Evolutionary conservation across 2,329 filamentous ascomycete species (phyloP).

Genomic region (Verticillium longisporum): DNA sequence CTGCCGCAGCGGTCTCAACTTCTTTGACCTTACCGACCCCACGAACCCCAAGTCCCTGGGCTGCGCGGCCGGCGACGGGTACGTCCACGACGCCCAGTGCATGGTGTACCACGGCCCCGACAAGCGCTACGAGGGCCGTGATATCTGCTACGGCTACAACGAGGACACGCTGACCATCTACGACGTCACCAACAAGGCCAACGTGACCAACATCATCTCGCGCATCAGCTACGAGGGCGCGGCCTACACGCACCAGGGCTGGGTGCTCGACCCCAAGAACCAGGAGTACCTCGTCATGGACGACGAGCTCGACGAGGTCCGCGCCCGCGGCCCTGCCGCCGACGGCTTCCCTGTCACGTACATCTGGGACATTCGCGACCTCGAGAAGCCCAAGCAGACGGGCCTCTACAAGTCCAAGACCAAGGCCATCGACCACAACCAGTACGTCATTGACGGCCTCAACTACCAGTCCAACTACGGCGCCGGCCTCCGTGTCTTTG

Average conservation of each 20-base stretch:
- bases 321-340: conserved; percentile 27
- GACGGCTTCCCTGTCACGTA: conserved; percentile 41
- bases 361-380: conserved; percentile 40
- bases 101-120: conserved; percentile 47
- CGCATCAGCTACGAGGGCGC: conserved; percentile 49
- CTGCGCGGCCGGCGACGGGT: conserved; percentile 47
- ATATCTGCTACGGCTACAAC: conserved; percentile 53
- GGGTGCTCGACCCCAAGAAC: conserved; percentile 37
- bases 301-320: conserved; percentile 45
- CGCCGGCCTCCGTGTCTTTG: conserved; percentile 35
- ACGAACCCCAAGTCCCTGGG: conserved; percentile 45
- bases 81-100: conserved; percentile 55
- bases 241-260: conserved; percentile 48
- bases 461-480: conserved; percentile 45
- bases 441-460: conserved; percentile 36
- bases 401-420: conserved; percentile 34
- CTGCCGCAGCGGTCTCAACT: conserved; percentile 46
- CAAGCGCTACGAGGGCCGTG: conserved; percentile 34
- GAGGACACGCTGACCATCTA: conserved; percentile 46
- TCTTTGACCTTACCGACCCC: conserved; percentile 50
- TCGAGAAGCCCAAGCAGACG: conserved; percentile 34
- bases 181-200: conserved; percentile 42
- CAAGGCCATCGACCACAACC: conserved; percentile 40
- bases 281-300: conserved; percentile 42
- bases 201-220: conserved; percentile 34